Base-by-base conservation (phyloP, 768 basidiomycete species). In the Lactarius sp. region DNA sequence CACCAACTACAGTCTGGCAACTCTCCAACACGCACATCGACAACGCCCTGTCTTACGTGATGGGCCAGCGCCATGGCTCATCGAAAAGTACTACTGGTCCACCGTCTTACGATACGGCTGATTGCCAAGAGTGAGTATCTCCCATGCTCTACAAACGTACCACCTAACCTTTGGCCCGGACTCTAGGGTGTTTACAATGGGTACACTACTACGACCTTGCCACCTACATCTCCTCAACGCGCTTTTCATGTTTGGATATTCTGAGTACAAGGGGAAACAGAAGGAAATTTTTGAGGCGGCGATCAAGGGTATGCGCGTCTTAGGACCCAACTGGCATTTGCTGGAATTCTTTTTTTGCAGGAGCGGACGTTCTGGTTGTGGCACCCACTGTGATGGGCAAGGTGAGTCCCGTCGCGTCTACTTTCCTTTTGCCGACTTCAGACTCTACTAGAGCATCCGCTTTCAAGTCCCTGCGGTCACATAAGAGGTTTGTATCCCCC, bases 341-440 rank as follows among this genome's bases (percentile, higher is more conserved):
- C n/a, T 2, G 50, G 27, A 51, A 62, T 9, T 16, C 22, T 34
- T 5, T 8, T 46, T n/a, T n/a, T 42, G 6, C 60, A 90, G 90
- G 87, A 4, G 75, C 74, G 9, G 90, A 92, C 72, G 84, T 92
- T 14, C 80, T 92, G 56, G 88, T 91, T 10, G 79, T 92, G 3
- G 92, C 91, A 16, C 90, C 92, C 0, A 94, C 92, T 10, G 90
- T 91, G 4, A 90, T 93, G 88, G 92, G 92, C 41, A 94, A 94
- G 81, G 91, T 87, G 36, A 44, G 69, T 71, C 6, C 6, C 2
- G 27, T 16, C 9, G n/a, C 49, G 6, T 8, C 8, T 31, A 42
- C 1, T 22, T 5, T 52, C 37, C 31, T 31, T 5, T 27, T 31
- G 20, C 47, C 12, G 31, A n/a, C 42, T 27, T n/a, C 16, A 42